Evolutionary conservation across 2,329 filamentous ascomycete species (phyloP).

Genomic region (Albifimbria verrucaria): DNA sequence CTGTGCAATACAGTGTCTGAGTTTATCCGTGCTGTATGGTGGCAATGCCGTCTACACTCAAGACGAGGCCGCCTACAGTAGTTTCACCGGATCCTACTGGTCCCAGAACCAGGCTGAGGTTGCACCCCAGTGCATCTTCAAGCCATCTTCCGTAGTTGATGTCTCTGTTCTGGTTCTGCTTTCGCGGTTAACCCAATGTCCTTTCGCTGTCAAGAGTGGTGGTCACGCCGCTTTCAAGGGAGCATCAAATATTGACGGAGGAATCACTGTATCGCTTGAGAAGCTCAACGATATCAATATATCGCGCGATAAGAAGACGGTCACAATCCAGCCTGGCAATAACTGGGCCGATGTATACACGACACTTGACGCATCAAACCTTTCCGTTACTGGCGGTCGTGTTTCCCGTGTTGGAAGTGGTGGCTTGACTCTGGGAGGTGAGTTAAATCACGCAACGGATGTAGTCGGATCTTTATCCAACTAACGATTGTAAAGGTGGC

Average conservation of each 20-base stretch:
- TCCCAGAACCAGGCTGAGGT: not conserved
- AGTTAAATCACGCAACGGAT: not conserved
- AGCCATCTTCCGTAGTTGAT: not conserved
- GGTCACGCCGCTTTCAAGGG: conserved; percentile 40
- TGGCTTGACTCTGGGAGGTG: conserved; percentile 33
- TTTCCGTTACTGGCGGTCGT: conserved; percentile 36
- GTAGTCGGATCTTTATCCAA: not conserved
- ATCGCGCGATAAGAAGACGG: conserved; percentile 23
- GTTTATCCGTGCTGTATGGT: not conserved
- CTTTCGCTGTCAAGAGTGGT: conserved; percentile 38
- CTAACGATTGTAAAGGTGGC: conserved; percentile 25
- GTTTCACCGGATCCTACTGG: not conserved
- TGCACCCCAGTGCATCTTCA: not conserved
- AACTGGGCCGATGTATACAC: conserved; percentile 37
- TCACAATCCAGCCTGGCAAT: conserved; percentile 33
- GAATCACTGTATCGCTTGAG: conserved; percentile 33
- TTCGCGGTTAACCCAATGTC: conserved; percentile 9
- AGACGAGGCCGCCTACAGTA: not conserved
- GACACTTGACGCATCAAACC: conserved; percentile 24
- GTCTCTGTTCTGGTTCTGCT: conserved; percentile 5
- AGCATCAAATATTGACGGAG: conserved; percentile 31
- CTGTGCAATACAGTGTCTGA: not conserved
- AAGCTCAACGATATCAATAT: conserved; percentile 29
- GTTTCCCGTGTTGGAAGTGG: conserved; percentile 36
- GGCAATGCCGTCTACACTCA: not conserved